Conservation (phyloP, 2,329 filamentous ascomycete species). For the Cephalotrichum gorgonifer region DNA sequence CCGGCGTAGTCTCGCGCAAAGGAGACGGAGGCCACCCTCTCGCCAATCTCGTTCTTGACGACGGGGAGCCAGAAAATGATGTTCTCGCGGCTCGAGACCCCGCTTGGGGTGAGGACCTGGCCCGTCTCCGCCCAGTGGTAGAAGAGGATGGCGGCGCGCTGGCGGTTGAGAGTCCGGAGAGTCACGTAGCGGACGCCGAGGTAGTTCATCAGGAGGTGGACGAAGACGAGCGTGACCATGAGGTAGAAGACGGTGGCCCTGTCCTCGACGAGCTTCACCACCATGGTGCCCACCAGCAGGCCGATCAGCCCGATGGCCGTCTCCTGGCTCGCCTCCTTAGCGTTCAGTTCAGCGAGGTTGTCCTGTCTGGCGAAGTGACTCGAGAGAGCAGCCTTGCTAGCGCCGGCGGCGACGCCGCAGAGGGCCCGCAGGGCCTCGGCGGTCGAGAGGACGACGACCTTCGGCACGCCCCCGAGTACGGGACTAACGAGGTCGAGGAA, state of each 20-base stretch:
- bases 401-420: constrained; percentile 84
- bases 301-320: constrained; percentile 84
- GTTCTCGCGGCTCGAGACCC: constrained; percentile 55
- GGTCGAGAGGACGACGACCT: constrained; percentile 36
- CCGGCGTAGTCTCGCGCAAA: constrained; percentile 31
- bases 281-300: constrained; percentile 72
- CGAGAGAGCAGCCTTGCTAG: constrained; percentile 81
- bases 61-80: constrained; percentile 40
- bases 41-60: constrained; percentile 16
- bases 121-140: constrained; percentile 39
- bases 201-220: constrained; percentile 81
- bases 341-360: constrained; percentile 88
- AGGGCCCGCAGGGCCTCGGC: constrained; percentile 47
- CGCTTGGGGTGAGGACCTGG: constrained; percentile 48
- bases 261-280: constrained; percentile 66
- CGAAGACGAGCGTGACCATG: constrained; percentile 59
- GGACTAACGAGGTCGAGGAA: constrained; percentile 78
- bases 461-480: constrained; percentile 46
- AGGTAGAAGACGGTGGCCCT: constrained; percentile 62
- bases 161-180: constrained; percentile 76
- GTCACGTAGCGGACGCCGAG: constrained; percentile 73
- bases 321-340: constrained; percentile 91
- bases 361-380: constrained; percentile 83
- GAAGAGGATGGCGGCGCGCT: constrained; percentile 73
- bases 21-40: constrained; percentile 24